Conservation (phyloP, 805 yeast species). For the Pichia californica region DNA sequence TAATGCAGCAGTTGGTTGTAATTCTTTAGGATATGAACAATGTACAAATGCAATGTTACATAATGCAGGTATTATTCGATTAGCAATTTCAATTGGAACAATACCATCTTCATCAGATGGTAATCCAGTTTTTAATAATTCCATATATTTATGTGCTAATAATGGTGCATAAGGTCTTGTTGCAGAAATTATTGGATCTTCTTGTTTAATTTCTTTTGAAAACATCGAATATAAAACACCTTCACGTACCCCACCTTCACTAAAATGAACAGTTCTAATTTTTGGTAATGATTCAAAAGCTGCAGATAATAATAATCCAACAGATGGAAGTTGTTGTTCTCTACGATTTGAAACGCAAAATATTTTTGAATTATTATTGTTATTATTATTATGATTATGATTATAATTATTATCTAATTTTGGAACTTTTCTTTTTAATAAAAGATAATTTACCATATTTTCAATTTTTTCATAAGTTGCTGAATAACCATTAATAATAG, state of each 20-base stretch:
- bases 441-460: conserved; percentile 43
- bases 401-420: conserved; percentile 25
- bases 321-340: conserved; percentile 63
- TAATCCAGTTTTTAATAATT: conserved; percentile 47
- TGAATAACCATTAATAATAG: conserved; percentile 64
- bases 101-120: conserved; percentile 37
- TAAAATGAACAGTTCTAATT: conserved; percentile 56
- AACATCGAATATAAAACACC: conserved; percentile 62
- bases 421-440: conserved; percentile 45
- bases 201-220: conserved; percentile 49
- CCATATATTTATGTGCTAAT: conserved; percentile 49
- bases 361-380: conserved; percentile 26
- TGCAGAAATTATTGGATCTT: conserved; percentile 66
- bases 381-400: too few relatives aligned
- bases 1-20: conserved; percentile 68
- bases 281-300: conserved; percentile 56
- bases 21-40: conserved; percentile 68
- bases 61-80: conserved; percentile 61
- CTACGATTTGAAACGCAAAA: conserved; percentile 63
- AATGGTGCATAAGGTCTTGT: conserved; percentile 68
- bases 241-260: conserved; percentile 75
- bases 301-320: conserved; percentile 55
- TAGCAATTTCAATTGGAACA: conserved; percentile 51
- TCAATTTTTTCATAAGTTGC: conserved; percentile 47
- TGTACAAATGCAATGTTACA: conserved; percentile 73